Evolutionary conservation across 805 yeast species (phyloP).

Genomic region (Yarrowia keelungensis): DNA sequence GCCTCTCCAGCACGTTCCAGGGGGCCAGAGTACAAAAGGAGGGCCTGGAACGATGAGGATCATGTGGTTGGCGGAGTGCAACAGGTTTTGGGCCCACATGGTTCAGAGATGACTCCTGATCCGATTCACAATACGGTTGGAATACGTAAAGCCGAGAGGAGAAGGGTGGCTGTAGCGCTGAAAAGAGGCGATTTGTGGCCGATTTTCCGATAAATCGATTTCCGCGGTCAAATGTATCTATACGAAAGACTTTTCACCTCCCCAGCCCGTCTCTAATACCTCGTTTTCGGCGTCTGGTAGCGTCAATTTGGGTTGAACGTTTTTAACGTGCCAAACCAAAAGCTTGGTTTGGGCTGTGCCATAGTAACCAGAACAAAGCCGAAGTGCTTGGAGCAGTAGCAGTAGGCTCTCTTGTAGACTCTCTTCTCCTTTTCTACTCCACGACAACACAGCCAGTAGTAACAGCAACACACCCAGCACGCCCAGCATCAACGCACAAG

Average conservation of each 20-base stretch:
- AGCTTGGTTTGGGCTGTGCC: constrained; percentile 30
- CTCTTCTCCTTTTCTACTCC: constrained; percentile 16
- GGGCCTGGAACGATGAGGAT: not conserved
- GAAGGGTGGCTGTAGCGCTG: not conserved
- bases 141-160: constrained; percentile 16
- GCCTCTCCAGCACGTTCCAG: not conserved
- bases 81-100: too few relatives aligned
- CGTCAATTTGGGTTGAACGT: constrained; percentile 28
- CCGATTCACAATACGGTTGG: not conserved
- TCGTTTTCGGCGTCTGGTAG: not conserved
- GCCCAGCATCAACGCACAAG: not conserved
- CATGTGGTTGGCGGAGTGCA: not conserved
- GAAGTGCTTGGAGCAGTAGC: not conserved
- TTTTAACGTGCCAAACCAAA: constrained; percentile 31
- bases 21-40: not conserved
- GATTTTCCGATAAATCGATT: not conserved
- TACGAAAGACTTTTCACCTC: too few relatives aligned
- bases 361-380: constrained; percentile 27
- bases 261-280: too few relatives aligned
- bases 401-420: too few relatives aligned
- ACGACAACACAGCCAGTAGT: too few relatives aligned
- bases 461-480: not conserved
- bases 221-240: too few relatives aligned
- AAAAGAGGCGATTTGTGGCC: not conserved
- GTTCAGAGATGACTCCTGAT: not conserved